Evolutionary conservation across 805 yeast genomes (phyloP).

Genomic region (Barnettozyma siamensis): DNA sequence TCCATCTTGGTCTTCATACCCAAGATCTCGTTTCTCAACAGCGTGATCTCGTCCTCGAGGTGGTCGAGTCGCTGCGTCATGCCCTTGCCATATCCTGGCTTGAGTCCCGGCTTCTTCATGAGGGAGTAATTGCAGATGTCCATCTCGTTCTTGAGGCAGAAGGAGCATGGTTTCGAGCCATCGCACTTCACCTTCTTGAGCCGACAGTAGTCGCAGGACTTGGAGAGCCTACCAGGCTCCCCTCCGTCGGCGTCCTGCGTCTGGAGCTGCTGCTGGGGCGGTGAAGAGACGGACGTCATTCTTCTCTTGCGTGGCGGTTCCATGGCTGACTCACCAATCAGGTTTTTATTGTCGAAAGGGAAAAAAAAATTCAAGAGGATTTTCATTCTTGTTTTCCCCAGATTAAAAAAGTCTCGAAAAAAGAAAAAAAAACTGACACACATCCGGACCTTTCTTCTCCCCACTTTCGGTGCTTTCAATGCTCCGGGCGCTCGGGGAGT

Average conservation of each 20-base stretch:
- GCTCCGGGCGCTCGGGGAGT: no score
- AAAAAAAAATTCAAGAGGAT: no score
- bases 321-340: neutral
- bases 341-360: no score
- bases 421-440: neutral
- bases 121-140: constrained; percentile 14
- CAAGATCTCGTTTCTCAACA: constrained; percentile 7
- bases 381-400: neutral
- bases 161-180: constrained; percentile 19
- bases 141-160: constrained; percentile 13
- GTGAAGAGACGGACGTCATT: neutral
- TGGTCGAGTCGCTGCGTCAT: constrained; percentile 18
- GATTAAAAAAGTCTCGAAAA: neutral
- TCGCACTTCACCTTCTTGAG: constrained; percentile 22
- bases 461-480: neutral
- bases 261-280: no score
- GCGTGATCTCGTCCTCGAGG: constrained; percentile 13
- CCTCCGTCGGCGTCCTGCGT: neutral
- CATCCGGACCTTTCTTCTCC: neutral
- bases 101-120: constrained; percentile 22
- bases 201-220: constrained; percentile 20
- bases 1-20: neutral
- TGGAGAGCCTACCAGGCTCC: constrained; percentile 13
- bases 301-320: constrained; percentile 4
- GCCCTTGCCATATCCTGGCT: constrained; percentile 21